These are phyloP conservation scores for Gossypium sturtianum DNA, from an alignment of 345 rosid species.

Conservation along the genomic window DNA sequence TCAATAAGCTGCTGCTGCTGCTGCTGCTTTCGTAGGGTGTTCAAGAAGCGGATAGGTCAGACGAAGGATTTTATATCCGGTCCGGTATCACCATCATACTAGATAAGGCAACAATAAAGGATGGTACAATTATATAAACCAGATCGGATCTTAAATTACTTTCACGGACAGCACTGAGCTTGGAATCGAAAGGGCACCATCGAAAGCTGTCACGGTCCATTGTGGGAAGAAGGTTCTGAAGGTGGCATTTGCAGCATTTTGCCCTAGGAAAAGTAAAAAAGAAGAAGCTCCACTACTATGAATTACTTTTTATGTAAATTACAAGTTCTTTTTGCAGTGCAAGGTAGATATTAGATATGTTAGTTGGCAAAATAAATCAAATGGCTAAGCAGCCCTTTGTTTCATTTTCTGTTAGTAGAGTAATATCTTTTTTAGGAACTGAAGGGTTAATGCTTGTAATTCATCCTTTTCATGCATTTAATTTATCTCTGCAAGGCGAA, in stretches of 20 bases:
- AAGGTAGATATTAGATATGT: constrained; percentile 6
- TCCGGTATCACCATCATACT: constrained; percentile 60
- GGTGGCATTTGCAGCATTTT: constrained; percentile 25
- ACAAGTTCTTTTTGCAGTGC: constrained; percentile 11
- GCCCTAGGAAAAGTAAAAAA: neutral
- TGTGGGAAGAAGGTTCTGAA: neutral
- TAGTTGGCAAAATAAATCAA: constrained; percentile 3
- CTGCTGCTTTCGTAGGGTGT: constrained; percentile 43
- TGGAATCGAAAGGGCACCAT: neutral
- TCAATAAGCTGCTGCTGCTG: neutral
- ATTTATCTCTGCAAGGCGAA: neutral
- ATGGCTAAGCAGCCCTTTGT: neutral
- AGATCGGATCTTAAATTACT: neutral
- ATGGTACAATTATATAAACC: constrained; percentile 61
- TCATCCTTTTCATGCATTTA: neutral
- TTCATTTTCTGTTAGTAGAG: neutral
- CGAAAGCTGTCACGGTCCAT: constrained; percentile 2
- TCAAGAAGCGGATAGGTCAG: constrained; percentile 77
- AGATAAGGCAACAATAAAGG: constrained; percentile 85
- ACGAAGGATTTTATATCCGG: constrained; percentile 76
- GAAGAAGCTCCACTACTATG: constrained; percentile 17
- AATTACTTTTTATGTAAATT: constrained; percentile 16
- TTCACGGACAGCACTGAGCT: neutral
- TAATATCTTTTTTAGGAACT: neutral
- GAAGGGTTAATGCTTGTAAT: neutral